phyloP scores from a whole-genome alignment of 208 protist species.

The Herpetomonas samuelpessoai region DNA sequence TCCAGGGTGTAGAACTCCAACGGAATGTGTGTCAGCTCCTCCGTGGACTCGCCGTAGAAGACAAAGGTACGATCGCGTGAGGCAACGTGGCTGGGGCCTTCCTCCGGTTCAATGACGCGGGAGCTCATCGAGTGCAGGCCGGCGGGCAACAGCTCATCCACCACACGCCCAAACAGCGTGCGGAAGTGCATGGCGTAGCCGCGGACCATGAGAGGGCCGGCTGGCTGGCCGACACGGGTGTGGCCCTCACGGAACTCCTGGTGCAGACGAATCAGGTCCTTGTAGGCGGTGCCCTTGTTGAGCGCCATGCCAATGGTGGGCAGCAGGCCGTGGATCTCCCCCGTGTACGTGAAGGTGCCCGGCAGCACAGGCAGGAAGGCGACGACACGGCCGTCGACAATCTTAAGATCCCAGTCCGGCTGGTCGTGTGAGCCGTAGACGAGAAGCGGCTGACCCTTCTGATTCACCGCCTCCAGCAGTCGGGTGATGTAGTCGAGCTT shows the following conservation, averaged over 20 bases:
- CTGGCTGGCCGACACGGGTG: constrained; percentile 52
- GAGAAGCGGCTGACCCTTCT: constrained; percentile 67
- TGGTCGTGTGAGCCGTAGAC: constrained; percentile 64
- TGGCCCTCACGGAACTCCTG: constrained; percentile 71
- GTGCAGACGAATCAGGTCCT: constrained; percentile 86
- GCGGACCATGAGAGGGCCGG: constrained; percentile 78
- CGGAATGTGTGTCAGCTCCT: constrained; percentile 85
- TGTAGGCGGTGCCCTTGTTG: constrained; percentile 61
- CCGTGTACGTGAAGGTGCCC: constrained; percentile 77
- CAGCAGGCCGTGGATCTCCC: constrained; percentile 81
- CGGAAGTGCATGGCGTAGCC: constrained; percentile 84
- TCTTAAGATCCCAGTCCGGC: constrained; percentile 69
- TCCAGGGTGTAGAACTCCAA: constrained; percentile 93
- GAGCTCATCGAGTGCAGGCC: constrained; percentile 86
- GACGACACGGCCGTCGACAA: constrained; percentile 80
- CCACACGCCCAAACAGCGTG: constrained; percentile 87
- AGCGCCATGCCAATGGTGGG: constrained; percentile 86
- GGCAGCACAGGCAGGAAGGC: constrained; percentile 80
- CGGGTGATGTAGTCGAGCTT: constrained; percentile 77
- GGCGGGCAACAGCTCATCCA: constrained; percentile 81
- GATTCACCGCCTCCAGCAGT: constrained; percentile 63
- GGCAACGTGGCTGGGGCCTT: constrained; percentile 23
- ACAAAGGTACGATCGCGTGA: constrained; percentile 81
- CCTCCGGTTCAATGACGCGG: constrained; percentile 85
- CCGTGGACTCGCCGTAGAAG: constrained; percentile 75